These are phyloP conservation scores for Cladophialophora immunda DNA, from an alignment of 2,329 filamentous ascomycete species.

Conservation along the genomic window DNA sequence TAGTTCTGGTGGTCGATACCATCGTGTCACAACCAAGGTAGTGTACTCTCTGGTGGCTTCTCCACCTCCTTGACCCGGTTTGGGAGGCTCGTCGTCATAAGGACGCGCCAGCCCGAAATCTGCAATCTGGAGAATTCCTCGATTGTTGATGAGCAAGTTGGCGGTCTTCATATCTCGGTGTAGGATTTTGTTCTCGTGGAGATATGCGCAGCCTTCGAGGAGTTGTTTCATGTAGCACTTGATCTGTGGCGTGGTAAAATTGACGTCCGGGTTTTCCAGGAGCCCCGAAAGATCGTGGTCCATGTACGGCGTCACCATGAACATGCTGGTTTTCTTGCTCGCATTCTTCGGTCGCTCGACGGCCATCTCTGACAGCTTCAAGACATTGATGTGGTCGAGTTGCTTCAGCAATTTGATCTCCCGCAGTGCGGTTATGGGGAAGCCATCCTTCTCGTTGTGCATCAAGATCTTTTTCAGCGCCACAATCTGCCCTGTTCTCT, in stretches of 20 bases:
- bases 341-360: conserved; percentile 80
- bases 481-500: conserved; percentile 76
- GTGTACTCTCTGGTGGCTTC: conserved; percentile 92
- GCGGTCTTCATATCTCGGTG: conserved; percentile 99
- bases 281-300: conserved; percentile 98
- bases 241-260: conserved; percentile 87
- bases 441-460: conserved; percentile 99
- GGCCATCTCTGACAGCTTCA: conserved; percentile 93
- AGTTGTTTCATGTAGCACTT: conserved; percentile 98
- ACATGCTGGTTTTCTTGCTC: conserved; percentile 85
- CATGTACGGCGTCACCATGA: conserved; percentile 99
- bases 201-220: conserved; percentile 85
- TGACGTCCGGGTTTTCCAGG: conserved; percentile 90
- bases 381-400: conserved; percentile 87
- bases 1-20: conserved; percentile 95
- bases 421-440: conserved; percentile 96
- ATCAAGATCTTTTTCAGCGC: conserved; percentile 99
- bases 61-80: conserved; percentile 79
- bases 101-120: conserved; percentile 95
- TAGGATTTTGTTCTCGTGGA: conserved; percentile 88
- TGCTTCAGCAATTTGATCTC: conserved; percentile 98
- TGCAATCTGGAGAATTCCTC: conserved; percentile 91
- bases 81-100: conserved; percentile 85
- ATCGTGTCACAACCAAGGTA: conserved; percentile 93
- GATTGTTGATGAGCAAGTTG: conserved; percentile 95